These are phyloP conservation scores for Fomitopsis palustris DNA, from an alignment of 1,284 basidiomycete genomes.

Conservation along the genomic window DNA sequence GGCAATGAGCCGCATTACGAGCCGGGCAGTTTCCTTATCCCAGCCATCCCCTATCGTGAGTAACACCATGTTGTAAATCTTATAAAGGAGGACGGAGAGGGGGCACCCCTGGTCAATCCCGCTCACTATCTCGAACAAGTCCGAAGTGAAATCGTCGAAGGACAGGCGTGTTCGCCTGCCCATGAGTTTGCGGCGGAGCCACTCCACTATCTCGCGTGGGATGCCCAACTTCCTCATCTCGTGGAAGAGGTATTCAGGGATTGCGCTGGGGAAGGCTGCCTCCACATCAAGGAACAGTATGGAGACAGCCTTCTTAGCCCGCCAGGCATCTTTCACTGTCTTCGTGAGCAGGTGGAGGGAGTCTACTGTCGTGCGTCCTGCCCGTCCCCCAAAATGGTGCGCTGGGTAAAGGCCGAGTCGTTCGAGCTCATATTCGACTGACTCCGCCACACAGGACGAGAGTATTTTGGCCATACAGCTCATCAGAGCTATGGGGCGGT, in stretches of 20 bases:
- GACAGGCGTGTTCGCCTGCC: constrained; percentile 21
- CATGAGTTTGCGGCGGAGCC: constrained; percentile 19
- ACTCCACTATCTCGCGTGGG: constrained; percentile 22
- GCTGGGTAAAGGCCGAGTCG: constrained; percentile 20
- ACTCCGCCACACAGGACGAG: constrained; percentile 23
- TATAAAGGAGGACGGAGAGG: constrained; percentile 28
- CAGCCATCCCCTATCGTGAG: constrained; percentile 13
- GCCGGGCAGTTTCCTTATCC: constrained; percentile 18
- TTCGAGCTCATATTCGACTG: constrained; percentile 21
- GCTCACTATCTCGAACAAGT: constrained; percentile 21
- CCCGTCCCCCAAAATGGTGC: constrained; percentile 33
- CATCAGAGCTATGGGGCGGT: constrained; percentile 38
- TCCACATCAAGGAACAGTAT: constrained; percentile 37
- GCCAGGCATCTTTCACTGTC: constrained; percentile 33
- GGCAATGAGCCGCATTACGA: too few species aligned
- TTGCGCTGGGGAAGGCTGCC: constrained; percentile 38
- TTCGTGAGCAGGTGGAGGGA: constrained; percentile 31
- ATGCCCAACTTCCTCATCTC: constrained; percentile 28
- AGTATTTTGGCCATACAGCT: constrained; percentile 34
- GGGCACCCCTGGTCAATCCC: too few species aligned
- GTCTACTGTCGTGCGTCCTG: constrained; percentile 34
- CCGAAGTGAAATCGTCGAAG: constrained; percentile 29
- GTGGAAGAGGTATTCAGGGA: constrained; percentile 31
- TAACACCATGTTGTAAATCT: constrained; percentile 32
- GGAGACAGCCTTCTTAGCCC: constrained; percentile 25